Evolutionary conservation across 257 asterid genomes (phyloP).

Genomic region (Nemophila menziesii): DNA sequence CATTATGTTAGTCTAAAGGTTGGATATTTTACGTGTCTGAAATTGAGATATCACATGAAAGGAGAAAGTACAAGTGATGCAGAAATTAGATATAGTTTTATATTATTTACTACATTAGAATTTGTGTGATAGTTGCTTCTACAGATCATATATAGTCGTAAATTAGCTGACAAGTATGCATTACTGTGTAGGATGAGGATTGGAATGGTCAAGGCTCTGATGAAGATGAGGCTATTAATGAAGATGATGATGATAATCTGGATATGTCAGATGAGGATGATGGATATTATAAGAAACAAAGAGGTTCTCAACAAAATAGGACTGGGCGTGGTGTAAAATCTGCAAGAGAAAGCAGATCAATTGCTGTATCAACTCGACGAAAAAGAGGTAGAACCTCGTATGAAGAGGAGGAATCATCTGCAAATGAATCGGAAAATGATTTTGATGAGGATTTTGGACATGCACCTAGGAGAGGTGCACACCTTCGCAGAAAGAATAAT

Average conservation of each 20-base stretch:
- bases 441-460: constrained; percentile 65
- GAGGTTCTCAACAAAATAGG: constrained; percentile 46
- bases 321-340: constrained; percentile 47
- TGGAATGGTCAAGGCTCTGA: constrained; percentile 95
- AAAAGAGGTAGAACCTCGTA: constrained; percentile 50
- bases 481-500: constrained; percentile 39
- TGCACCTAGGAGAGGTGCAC: constrained; percentile 40
- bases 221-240: constrained; percentile 41
- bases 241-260: constrained; percentile 55
- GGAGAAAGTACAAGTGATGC: not conserved
- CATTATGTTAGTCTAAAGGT: too few species aligned
- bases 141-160: not conserved
- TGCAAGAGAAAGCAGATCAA: constrained; percentile 37
- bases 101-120: not conserved
- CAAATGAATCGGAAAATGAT: constrained; percentile 53
- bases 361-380: constrained; percentile 38
- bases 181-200: constrained; percentile 51
- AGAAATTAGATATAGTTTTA: too few species aligned
- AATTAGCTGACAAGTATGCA: constrained; percentile 1
- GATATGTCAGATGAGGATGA: constrained; percentile 72
- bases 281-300: constrained; percentile 32
- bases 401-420: constrained; percentile 68
- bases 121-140: not conserved
- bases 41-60: not conserved
- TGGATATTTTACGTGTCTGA: too few species aligned